These are phyloP conservation scores for Stemphylium vesicarium DNA, from an alignment of 2,329 filamentous ascomycete species.

Conservation along the genomic window DNA sequence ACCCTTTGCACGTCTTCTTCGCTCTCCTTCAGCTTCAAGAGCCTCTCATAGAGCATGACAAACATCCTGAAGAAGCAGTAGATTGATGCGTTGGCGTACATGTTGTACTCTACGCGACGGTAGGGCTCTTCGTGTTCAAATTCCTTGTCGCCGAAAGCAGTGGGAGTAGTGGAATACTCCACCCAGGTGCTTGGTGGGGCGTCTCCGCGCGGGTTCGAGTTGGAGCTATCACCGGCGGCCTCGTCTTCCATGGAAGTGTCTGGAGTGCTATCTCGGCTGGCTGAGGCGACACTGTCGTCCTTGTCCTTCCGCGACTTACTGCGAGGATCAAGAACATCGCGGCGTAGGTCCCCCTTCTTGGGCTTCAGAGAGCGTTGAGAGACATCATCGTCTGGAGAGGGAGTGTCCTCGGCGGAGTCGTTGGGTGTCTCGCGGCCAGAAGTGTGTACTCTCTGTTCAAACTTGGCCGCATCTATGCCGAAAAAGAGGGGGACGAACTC, in stretches of 20 bases:
- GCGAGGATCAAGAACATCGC: conserved; percentile 83
- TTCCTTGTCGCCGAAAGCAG: conserved; percentile 66
- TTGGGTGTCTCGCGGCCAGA: conserved; percentile 48
- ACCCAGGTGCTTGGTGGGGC: conserved; percentile 69
- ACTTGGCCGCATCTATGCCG: conserved; percentile 59
- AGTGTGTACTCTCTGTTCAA: conserved; percentile 69
- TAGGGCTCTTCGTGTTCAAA: conserved; percentile 80
- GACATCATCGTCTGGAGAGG: conserved; percentile 72
- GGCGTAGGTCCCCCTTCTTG: conserved; percentile 74
- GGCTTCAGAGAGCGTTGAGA: conserved; percentile 70
- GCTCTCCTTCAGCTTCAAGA: conserved; percentile 82
- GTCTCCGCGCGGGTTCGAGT: conserved; percentile 64
- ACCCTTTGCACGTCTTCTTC: conserved; percentile 75
- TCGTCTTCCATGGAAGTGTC: conserved; percentile 85
- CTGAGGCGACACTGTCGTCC: conserved; percentile 77
- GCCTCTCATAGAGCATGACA: conserved; percentile 84
- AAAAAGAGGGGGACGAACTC: conserved; percentile 60
- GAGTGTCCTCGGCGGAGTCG: conserved; percentile 64
- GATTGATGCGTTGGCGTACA: conserved; percentile 90
- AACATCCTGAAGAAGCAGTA: conserved; percentile 96
- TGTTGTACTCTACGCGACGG: conserved; percentile 79
- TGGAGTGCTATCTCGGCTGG: conserved; percentile 87
- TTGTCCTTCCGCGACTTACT: conserved; percentile 76
- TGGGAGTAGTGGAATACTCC: conserved; percentile 62
- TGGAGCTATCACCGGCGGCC: conserved; percentile 65